A percentile compares a stretch with the other conserved stretches of the same genome.
Conservation (phyloP, 768 basidiomycete genomes). For the Hemileccinum rubropunctum region DNA sequence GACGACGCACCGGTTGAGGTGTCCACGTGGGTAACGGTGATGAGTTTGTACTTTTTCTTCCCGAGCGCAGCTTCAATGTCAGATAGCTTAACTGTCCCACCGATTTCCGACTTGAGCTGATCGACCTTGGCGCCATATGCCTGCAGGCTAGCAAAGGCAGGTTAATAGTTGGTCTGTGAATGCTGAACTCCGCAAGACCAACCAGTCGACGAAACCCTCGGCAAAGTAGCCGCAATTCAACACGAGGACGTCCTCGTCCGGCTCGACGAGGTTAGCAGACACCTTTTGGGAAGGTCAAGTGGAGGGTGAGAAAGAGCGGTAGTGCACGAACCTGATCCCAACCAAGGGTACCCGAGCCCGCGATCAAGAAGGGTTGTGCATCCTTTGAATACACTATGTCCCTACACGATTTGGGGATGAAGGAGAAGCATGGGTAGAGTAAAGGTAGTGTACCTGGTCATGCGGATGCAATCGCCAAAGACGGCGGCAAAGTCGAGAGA, state of each 20-base stretch:
- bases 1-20: constrained; percentile 65
- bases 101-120: constrained; percentile 80
- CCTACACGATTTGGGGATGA: constrained; percentile 32
- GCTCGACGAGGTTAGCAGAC: constrained; percentile 85
- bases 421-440: background rate
- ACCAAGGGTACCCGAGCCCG: constrained; percentile 93
- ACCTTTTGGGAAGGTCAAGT: constrained; percentile 50
- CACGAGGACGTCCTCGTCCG: constrained; percentile 75
- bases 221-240: constrained; percentile 94
- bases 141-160: constrained; percentile 51
- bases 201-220: constrained; percentile 88
- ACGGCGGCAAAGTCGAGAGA: constrained; percentile 84
- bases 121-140: constrained; percentile 88
- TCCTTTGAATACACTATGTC: constrained; percentile 74
- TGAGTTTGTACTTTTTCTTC: constrained; percentile 79
- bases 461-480: constrained; percentile 85
- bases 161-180: background rate
- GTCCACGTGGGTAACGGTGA: constrained; percentile 96
- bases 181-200: constrained; percentile 5
- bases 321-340: constrained; percentile 78
- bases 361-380: constrained; percentile 89
- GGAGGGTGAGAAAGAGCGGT: background rate
- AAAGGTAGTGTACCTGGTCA: constrained; percentile 55
- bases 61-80: constrained; percentile 69
- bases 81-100: constrained; percentile 60